Evolutionary conservation across 805 yeast genomes (phyloP).

Genomic region (Zygosaccharomyces bailii): DNA sequence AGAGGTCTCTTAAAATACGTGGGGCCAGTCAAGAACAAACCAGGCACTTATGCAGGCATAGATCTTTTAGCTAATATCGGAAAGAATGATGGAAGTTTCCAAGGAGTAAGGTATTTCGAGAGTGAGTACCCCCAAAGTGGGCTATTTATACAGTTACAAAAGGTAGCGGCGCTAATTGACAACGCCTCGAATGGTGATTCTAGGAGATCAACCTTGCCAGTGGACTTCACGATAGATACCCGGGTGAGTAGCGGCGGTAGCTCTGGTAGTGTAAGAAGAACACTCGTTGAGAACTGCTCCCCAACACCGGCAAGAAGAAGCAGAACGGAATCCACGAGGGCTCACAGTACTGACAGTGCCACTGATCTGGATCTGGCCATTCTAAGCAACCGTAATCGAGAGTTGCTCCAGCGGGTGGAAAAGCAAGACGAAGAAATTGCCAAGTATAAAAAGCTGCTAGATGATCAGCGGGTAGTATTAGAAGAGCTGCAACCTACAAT

Average conservation of each 20-base stretch:
- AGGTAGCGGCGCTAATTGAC: constrained; percentile 34
- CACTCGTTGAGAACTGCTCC: constrained; percentile 11
- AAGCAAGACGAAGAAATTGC: constrained; percentile 23
- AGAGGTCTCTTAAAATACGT: constrained; percentile 64
- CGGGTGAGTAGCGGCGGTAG: constrained; percentile 20
- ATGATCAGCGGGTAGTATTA: constrained; percentile 32
- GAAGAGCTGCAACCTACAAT: constrained; percentile 35
- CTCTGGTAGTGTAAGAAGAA: constrained; percentile 17
- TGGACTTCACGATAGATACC: constrained; percentile 2
- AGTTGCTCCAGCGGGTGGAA: constrained; percentile 14
- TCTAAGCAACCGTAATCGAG: background rate
- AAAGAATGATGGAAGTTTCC: constrained; percentile 79
- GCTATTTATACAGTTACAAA: constrained; percentile 61
- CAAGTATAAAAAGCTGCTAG: constrained; percentile 28
- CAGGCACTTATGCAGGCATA: constrained; percentile 81
- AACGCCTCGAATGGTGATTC: constrained; percentile 9
- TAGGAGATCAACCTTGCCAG: background rate
- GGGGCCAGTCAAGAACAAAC: constrained; percentile 70
- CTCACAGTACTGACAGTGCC: background rate
- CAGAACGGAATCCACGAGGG: background rate
- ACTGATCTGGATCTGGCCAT: background rate
- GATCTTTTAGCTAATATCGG: constrained; percentile 73
- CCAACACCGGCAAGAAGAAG: constrained; percentile 15
- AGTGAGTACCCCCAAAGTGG: constrained; percentile 68
- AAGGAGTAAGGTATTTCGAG: constrained; percentile 66